Conservation (phyloP, 352 stramenopile species). For the Pythium periplocum region DNA sequence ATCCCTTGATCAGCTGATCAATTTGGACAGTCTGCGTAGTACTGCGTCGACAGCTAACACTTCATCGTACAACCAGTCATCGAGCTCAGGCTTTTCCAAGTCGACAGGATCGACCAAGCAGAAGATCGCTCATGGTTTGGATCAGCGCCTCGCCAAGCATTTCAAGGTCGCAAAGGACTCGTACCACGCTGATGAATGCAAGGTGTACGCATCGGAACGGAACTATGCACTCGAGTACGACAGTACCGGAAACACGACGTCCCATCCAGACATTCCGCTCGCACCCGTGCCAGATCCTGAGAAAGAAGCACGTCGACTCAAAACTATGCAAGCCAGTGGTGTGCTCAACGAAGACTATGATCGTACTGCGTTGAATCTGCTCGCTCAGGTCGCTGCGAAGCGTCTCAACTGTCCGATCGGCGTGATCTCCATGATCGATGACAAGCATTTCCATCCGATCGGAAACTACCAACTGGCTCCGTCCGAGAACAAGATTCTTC, state of each 20-base stretch:
- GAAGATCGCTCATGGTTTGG: conserved; percentile 12
- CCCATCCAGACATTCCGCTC: conserved; percentile 35
- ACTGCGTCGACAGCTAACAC: no score
- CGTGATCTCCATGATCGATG: conserved; percentile 53
- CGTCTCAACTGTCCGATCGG: conserved; percentile 52
- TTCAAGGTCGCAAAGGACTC: conserved; percentile 26
- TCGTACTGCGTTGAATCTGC: conserved; percentile 36
- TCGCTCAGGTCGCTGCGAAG: conserved; percentile 50
- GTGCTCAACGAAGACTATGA: conserved; percentile 41
- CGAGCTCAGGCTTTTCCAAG: no score
- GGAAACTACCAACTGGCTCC: conserved; percentile 36
- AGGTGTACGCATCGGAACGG: conserved; percentile 24
- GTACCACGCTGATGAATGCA: conserved; percentile 9
- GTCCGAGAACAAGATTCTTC: conserved; percentile 21
- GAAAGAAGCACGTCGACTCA: conserved; percentile 39
- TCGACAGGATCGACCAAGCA: conserved; percentile 24
- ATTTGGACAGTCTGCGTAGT: conserved; percentile 11
- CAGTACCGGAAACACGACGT: conserved; percentile 15
- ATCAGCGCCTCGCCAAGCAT: conserved; percentile 32
- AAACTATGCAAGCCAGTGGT: conserved; percentile 36
- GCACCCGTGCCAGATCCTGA: conserved; percentile 28
- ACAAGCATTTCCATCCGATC: conserved; percentile 43
- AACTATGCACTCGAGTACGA: conserved; percentile 54
- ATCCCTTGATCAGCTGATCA: conserved; percentile 32
- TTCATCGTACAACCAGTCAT: no score